Percentiles rank a stretch among this genome's conserved stretches.
phyloP scores from a whole-genome alignment of 495 filamentous ascomycete species.

The Parachaetomium inaequale region DNA sequence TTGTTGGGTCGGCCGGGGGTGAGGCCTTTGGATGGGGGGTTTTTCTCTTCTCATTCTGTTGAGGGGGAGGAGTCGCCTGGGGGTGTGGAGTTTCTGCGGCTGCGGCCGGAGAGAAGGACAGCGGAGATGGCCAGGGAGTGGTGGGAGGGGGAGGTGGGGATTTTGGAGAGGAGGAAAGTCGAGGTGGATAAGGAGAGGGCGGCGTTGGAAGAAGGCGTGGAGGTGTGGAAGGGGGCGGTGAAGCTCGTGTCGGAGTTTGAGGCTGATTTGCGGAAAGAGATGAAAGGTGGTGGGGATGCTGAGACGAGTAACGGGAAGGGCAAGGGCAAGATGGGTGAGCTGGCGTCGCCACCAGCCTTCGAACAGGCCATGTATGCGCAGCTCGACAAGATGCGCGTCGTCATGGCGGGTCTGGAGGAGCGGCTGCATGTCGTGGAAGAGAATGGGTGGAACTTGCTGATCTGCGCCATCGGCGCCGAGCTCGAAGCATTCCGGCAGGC shows the following conservation, averaged over 20 bases:
- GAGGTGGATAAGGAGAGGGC: conserved; percentile 63
- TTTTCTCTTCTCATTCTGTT: conserved; percentile 22
- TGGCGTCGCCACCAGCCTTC: conserved; percentile 9
- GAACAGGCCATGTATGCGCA: conserved; percentile 44
- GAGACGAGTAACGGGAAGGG: conserved; percentile 25
- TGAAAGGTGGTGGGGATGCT: conserved; percentile 35
- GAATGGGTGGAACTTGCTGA: conserved; percentile 78
- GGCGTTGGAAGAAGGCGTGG: conserved; percentile 79
- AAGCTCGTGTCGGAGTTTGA: conserved; percentile 67
- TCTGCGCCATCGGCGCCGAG: conserved; percentile 86
- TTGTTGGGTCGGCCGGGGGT: conserved; percentile 62
- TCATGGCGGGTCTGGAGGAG: conserved; percentile 56
- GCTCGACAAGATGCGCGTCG: conserved; percentile 53
- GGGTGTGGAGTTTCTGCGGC: conserved; percentile 47
- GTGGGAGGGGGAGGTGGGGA: conserved; percentile 63
- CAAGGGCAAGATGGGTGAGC: not conserved
- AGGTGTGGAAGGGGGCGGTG: conserved; percentile 72
- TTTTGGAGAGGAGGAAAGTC: conserved; percentile 54
- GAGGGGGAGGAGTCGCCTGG: conserved; percentile 27
- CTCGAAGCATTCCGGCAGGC: conserved; percentile 77
- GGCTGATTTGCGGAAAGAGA: conserved; percentile 52
- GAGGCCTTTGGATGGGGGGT: conserved; percentile 40
- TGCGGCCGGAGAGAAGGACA: conserved; percentile 68
- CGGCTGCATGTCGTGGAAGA: conserved; percentile 58
- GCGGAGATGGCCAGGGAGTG: conserved; percentile 72